phyloP scores from a whole-genome alignment of 805 yeast genomes.

The Debaryomyces tyrocola region DNA sequence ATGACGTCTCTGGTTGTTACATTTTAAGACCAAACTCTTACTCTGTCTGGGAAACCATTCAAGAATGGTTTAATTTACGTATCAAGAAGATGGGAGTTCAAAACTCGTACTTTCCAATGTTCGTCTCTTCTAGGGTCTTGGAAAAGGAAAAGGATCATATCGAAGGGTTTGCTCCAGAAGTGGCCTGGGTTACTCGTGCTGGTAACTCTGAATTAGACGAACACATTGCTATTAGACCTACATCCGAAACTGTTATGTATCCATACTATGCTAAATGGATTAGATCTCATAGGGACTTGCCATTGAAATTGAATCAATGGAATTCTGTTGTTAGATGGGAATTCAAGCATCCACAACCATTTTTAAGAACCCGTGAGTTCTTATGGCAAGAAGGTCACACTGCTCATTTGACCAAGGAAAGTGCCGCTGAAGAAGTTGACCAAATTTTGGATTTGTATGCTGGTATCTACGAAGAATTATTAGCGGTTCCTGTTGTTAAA shows the following conservation, averaged over 20 bases:
- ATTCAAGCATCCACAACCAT: constrained; percentile 99
- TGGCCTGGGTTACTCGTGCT: constrained; percentile 99
- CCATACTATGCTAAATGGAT: constrained; percentile 99
- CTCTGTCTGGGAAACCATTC: constrained; percentile 92
- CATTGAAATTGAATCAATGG: constrained; percentile 97
- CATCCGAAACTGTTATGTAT: constrained; percentile 99
- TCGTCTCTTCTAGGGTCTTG: constrained; percentile 86
- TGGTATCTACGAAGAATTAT: constrained; percentile 80
- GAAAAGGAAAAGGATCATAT: constrained; percentile 98
- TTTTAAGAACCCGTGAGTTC: constrained; percentile 97
- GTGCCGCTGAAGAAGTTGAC: constrained; percentile 79
- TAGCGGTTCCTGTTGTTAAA: constrained; percentile 96
- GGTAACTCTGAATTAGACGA: constrained; percentile 94
- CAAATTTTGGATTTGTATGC: constrained; percentile 86
- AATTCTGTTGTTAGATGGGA: constrained; percentile 99
- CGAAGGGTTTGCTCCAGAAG: constrained; percentile 99
- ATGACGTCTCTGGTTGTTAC: constrained; percentile 98
- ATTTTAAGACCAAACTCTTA: constrained; percentile 96
- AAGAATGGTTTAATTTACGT: constrained; percentile 74
- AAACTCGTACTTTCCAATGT: constrained; percentile 98
- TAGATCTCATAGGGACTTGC: constrained; percentile 96
- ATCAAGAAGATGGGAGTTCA: constrained; percentile 90
- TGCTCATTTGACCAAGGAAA: constrained; percentile 83
- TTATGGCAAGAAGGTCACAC: constrained; percentile 99
- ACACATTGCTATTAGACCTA: constrained; percentile 98